Evolutionary conservation across 345 rosid genomes (phyloP), one percentile per base, ranked within the genome.

Genomic region (Nephelium lappaceum): DNA sequence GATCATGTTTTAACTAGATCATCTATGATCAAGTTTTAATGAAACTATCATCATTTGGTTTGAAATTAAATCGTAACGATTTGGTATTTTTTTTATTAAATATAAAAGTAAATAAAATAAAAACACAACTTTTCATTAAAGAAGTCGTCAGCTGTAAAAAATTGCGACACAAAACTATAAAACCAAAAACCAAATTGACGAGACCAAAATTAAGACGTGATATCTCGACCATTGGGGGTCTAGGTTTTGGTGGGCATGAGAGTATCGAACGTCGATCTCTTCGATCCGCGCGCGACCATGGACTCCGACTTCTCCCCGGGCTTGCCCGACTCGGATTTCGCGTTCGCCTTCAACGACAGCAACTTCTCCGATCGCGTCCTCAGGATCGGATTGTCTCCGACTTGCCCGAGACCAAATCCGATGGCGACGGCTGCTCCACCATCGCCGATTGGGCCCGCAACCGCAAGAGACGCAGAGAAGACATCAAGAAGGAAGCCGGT

Each of bases 331-430:
- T 75, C 89, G 9, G 92, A 90, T 75, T 93, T 93, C 66, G 91
- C 81, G 0, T 92, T 95, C 78, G 98, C 98, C 39, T 95, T 92
- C 86, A 85, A 95, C 86, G 84, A 92, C 73, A 86, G 84, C 66
- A 90, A 82, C 47, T 95, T 95, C 88, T 93, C 98, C 62, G 98
- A 92, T 70, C 88, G 94, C 77, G 77, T 91, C 45, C 85, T 95
- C 39, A 88, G 87, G 81, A 91, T 93, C 73, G 95, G 85, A 89
- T 95, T 79, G 49, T 85, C 5, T 80, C 87, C 45, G 88, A 85
- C 81, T 79, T 81, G 64, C 84, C 87, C 11, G 87, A 86, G 69
- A 67, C 67, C 18, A 85, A 88, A 69, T 72, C 86, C 18, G 89
- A 83, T 62, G 90, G 84, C 9, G 91, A 85, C 36, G 83, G 81